Conservation (phyloP, 208 protist species). For the Trypanosoma mega region DNA sequence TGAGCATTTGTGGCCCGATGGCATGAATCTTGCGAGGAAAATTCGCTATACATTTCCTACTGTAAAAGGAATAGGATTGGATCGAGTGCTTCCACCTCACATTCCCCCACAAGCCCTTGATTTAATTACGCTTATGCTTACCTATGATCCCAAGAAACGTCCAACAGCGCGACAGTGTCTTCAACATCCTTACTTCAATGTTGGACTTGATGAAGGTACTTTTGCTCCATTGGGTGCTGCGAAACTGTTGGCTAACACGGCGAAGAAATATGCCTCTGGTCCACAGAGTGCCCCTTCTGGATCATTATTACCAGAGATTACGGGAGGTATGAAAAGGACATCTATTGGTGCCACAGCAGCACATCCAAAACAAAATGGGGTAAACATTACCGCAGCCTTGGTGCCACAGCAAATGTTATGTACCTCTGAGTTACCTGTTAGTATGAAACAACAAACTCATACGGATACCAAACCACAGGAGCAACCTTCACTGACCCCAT, state of each 20-base stretch:
- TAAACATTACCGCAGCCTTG: neutral
- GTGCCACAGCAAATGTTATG: slow-evolving; percentile 15
- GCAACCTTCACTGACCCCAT: no score
- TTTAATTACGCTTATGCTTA: slow-evolving; percentile 91
- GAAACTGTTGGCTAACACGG: slow-evolving; percentile 50
- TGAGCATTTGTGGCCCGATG: slow-evolving; percentile 69
- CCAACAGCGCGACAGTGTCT: slow-evolving; percentile 93
- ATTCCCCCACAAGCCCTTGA: slow-evolving; percentile 90
- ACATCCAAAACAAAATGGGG: slow-evolving; percentile 4
- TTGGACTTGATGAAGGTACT: slow-evolving; percentile 56
- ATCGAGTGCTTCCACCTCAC: slow-evolving; percentile 66
- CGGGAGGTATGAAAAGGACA: neutral
- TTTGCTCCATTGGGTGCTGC: slow-evolving; percentile 36
- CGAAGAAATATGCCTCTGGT: slow-evolving; percentile 24
- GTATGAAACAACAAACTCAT: no score
- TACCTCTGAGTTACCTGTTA: slow-evolving; percentile 1
- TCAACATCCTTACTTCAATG: slow-evolving; percentile 91
- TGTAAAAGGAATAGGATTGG: slow-evolving; percentile 59
- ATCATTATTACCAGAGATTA: neutral
- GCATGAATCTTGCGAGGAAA: slow-evolving; percentile 69
- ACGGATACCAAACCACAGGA: no score
- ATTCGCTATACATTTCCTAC: slow-evolving; percentile 79
- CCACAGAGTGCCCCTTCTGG: slow-evolving; percentile 60
- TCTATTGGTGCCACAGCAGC: slow-evolving; percentile 16
- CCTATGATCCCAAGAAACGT: slow-evolving; percentile 95